phyloP scores from a whole-genome alignment of 352 stramenopile species.

The Phytophthora cactorum region DNA sequence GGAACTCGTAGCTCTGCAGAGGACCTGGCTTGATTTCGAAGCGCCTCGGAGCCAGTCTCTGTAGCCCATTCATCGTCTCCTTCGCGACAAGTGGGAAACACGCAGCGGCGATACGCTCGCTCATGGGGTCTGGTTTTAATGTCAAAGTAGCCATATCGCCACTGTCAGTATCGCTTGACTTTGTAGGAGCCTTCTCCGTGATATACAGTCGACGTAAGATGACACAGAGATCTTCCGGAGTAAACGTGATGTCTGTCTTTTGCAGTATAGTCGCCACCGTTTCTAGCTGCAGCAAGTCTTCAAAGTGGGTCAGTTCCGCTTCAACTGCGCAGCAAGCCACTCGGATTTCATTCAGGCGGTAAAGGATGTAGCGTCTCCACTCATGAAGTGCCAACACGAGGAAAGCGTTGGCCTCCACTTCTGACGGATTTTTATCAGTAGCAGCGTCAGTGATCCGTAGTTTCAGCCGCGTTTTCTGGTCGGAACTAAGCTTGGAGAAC shows the following conservation, averaged over 20 bases:
- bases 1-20: conserved; percentile 59
- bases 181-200: conserved; percentile 44
- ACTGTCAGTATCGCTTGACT: not conserved
- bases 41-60: conserved; percentile 40
- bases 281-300: conserved; percentile 59
- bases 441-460: conserved; percentile 43
- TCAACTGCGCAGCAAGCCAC: conserved; percentile 64
- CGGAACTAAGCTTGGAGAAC: conserved; percentile 51
- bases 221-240: conserved; percentile 63
- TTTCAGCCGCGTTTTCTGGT: conserved; percentile 56
- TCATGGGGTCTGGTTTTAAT: conserved; percentile 45
- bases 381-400: conserved; percentile 66
- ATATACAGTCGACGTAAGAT: conserved; percentile 68
- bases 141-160: conserved; percentile 3
- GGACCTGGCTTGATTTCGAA: conserved; percentile 51
- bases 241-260: conserved; percentile 51
- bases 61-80: conserved; percentile 53
- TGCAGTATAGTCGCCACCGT: conserved; percentile 56
- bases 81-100: conserved; percentile 62
- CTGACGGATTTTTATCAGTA: not conserved
- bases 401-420: conserved; percentile 57
- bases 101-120: conserved; percentile 66
- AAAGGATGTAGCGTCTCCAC: conserved; percentile 74
- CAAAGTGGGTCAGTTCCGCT: conserved; percentile 62
- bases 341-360: conserved; percentile 73